Percentiles rank a stretch among this genome's conserved stretches.
These are phyloP conservation scores for Cadophora sp. DNA, from an alignment of 2,329 filamentous ascomycete genomes.

Conservation along the genomic window DNA sequence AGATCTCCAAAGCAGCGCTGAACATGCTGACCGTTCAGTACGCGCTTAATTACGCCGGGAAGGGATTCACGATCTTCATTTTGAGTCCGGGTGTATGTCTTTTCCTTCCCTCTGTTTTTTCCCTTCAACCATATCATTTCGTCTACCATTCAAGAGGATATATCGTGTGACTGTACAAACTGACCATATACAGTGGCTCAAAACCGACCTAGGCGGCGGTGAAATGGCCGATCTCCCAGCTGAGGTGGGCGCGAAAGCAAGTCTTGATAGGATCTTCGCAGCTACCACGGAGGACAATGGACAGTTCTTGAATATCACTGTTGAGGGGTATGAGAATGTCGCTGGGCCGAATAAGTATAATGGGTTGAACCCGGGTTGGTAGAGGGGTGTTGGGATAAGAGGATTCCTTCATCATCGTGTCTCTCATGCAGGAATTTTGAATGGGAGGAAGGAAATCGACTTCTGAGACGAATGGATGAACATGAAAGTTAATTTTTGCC, in stretches of 20 bases:
- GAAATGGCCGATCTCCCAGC: conserved; percentile 51
- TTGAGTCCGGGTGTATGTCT: conserved; percentile 53
- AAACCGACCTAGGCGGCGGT: conserved; percentile 51
- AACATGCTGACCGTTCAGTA: conserved; percentile 56
- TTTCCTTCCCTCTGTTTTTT: background rate
- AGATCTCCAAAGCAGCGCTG: conserved; percentile 55
- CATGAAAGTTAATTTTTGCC: background rate
- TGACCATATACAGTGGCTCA: conserved; percentile 48
- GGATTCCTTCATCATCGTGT: background rate
- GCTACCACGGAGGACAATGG: conserved; percentile 51
- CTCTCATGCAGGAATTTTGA: no score
- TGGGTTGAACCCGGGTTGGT: conserved; percentile 40
- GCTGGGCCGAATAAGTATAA: conserved; percentile 45
- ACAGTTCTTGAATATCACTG: conserved; percentile 52
- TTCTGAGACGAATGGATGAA: background rate
- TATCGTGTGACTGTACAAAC: background rate
- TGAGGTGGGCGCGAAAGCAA: conserved; percentile 46
- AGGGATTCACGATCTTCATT: conserved; percentile 52
- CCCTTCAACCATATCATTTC: background rate
- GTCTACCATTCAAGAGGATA: no score
- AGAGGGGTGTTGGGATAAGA: background rate
- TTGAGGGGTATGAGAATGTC: conserved; percentile 24
- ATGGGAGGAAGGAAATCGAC: background rate
- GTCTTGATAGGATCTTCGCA: conserved; percentile 52
- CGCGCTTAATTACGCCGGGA: conserved; percentile 45